A percentile compares a stretch with the other conserved stretches of the same genome.
Evolutionary conservation across 1,284 basidiomycete genomes (phyloP).

Genomic region (Grifola frondosa): DNA sequence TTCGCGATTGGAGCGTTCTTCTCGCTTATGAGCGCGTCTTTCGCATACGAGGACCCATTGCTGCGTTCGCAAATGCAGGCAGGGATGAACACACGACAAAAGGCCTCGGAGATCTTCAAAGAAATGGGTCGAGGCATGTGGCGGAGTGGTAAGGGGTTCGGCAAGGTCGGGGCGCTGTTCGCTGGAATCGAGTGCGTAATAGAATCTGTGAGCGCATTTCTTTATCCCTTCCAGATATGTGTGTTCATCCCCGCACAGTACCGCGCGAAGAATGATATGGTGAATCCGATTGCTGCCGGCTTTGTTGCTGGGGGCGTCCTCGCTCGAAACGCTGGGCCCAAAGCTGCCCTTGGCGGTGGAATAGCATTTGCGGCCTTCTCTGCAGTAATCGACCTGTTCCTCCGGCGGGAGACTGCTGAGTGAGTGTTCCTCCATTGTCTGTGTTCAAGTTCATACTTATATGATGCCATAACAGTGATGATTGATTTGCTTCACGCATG

Average conservation of each 20-base stretch:
- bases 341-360: slow-evolving; percentile 80
- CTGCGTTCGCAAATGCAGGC: slow-evolving; percentile 69
- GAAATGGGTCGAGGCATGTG: slow-evolving; percentile 97
- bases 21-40: slow-evolving; percentile 93
- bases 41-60: slow-evolving; percentile 93
- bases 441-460: background rate
- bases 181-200: slow-evolving; percentile 95
- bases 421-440: slow-evolving; percentile 44
- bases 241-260: slow-evolving; percentile 53
- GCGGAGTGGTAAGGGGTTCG: slow-evolving; percentile 88
- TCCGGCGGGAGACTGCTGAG: slow-evolving; percentile 84
- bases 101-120: slow-evolving; percentile 85
- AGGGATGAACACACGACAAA: slow-evolving; percentile 65
- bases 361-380: slow-evolving; percentile 91
- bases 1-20: slow-evolving; percentile 95
- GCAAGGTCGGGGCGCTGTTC: slow-evolving; percentile 92
- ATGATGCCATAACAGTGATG: slow-evolving; percentile 6
- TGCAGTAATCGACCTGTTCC: slow-evolving; percentile 82
- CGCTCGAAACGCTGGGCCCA: slow-evolving; percentile 82
- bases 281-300: slow-evolving; percentile 74
- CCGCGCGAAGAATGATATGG: slow-evolving; percentile 93
- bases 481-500: too few species aligned
- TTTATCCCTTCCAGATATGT: background rate
- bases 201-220: slow-evolving; percentile 77
- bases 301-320: slow-evolving; percentile 80